Base-by-base conservation (phyloP, 805 yeast species). In the Nakazawaea holstii region DNA sequence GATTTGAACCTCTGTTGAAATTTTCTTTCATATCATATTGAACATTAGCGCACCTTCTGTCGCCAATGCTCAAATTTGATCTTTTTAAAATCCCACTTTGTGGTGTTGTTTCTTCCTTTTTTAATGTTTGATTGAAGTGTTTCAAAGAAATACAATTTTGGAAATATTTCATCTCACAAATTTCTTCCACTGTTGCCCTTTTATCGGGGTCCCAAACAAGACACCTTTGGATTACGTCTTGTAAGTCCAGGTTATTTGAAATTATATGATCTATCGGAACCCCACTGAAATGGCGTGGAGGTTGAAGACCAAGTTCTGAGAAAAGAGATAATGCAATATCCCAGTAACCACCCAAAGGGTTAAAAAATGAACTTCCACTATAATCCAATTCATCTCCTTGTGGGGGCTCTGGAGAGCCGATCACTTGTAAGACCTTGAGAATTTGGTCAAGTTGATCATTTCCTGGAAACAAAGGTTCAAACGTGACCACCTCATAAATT, bases 391-490 rank as follows among this genome's bases (percentile, higher is more conserved):
- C 47, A 26, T 54, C 41, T 20, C 40, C 48, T 2, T 45, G 39
- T 15, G 39, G 46, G 37, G 65, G 57, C 29, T 67, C 63, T 0
- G 98, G 98, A 6, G 85, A 75, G 0, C 98, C 97, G 42, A 92
- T 69, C 8, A 79, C 69, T 50, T 77, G 75, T 49, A 87, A 62
- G 7, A 87, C 82, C 58, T 73, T 77, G 76, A 80, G 76, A 10
- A 83, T 73, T 68, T 91, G 97, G 59, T 91, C 96, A 43, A 82
- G 57, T 59, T 87, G 94, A 59, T 82, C 77, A 13, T 73, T 60
- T 0, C 98, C 98, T 0, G 97, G 95, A 58, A 92, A 87, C 31
- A 91, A 68, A 1, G 98, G 96, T 33, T 72, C 61, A 55, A 86
- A 80, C 39, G 80, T 80, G 20, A 87, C 85, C 39, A 81, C 71